A percentile compares a stretch with the other conserved stretches of the same genome.
phyloP scores from a whole-genome alignment of 495 filamentous ascomycete species.

The Daldinia concentrica region DNA sequence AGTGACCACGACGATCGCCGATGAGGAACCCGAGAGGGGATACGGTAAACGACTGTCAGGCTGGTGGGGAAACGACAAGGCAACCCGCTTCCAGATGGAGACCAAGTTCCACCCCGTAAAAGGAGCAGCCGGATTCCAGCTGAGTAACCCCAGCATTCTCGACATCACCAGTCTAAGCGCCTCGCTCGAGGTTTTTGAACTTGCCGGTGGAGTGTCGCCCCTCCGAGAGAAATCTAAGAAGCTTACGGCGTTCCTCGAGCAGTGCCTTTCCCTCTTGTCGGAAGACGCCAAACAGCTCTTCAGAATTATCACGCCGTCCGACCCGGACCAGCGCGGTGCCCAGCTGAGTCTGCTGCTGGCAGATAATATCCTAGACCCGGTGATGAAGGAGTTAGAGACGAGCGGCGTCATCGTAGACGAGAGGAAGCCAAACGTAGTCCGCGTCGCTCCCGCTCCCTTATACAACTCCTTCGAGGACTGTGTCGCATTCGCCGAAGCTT shows the following conservation, averaged over 20 bases:
- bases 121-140: slow-evolving; percentile 74
- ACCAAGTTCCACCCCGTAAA: slow-evolving; percentile 77
- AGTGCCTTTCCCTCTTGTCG: slow-evolving; percentile 62
- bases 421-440: slow-evolving; percentile 86
- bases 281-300: slow-evolving; percentile 65
- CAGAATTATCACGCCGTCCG: slow-evolving; percentile 80
- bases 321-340: slow-evolving; percentile 78
- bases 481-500: slow-evolving; percentile 75
- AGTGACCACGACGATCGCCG: slow-evolving; percentile 54
- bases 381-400: slow-evolving; percentile 74
- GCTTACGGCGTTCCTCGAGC: slow-evolving; percentile 83
- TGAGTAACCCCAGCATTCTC: slow-evolving; percentile 73
- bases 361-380: slow-evolving; percentile 71
- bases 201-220: slow-evolving; percentile 70
- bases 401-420: slow-evolving; percentile 85
- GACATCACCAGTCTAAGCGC: slow-evolving; percentile 77
- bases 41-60: slow-evolving; percentile 73
- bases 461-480: slow-evolving; percentile 89
- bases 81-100: slow-evolving; percentile 79
- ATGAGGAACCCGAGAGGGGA: slow-evolving; percentile 50
- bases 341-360: slow-evolving; percentile 82
- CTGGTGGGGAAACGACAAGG: slow-evolving; percentile 90
- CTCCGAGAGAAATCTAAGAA: slow-evolving; percentile 78
- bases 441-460: slow-evolving; percentile 90
- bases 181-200: slow-evolving; percentile 79